phyloP scores from a whole-genome alignment of 106 monocot species.

The Ottelia alismoides region DNA sequence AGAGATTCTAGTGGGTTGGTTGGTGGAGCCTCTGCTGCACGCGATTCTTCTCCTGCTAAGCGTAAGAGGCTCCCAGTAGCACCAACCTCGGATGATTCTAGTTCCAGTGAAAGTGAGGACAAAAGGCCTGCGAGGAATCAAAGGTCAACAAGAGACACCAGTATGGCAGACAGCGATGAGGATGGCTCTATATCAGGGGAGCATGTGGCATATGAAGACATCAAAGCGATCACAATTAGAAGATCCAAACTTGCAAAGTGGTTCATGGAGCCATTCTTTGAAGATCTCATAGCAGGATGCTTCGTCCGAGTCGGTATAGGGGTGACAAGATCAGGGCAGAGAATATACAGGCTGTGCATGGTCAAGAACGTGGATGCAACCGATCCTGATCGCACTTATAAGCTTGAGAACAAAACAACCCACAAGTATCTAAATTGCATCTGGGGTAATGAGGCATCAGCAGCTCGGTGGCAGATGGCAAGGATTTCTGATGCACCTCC shows the following conservation, averaged over 20 bases:
- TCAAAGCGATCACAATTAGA: conserved; percentile 64
- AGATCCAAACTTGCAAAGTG: conserved; percentile 82
- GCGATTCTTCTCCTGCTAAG: conserved; percentile 35
- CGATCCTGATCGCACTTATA: conserved; percentile 59
- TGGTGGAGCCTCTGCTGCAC: not conserved
- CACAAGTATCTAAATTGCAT: conserved; percentile 68
- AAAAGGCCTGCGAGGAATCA: conserved; percentile 2
- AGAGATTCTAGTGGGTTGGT: conserved; percentile 17
- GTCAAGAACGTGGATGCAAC: conserved; percentile 74
- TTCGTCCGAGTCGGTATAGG: conserved; percentile 82
- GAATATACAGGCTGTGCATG: conserved; percentile 55
- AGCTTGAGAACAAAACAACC: conserved; percentile 56
- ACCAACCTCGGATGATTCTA: conserved; percentile 31
- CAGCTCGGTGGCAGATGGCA: conserved; percentile 87
- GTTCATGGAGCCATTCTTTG: conserved; percentile 94
- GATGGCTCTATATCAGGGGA: conserved; percentile 41
- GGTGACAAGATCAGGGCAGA: conserved; percentile 36
- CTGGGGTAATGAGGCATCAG: conserved; percentile 55
- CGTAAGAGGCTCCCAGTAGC: conserved; percentile 15
- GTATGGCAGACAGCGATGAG: conserved; percentile 41
- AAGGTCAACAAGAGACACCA: conserved; percentile 9
- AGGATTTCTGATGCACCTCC: conserved; percentile 70
- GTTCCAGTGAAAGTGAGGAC: conserved; percentile 39
- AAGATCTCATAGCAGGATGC: conserved; percentile 69
- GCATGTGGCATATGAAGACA: conserved; percentile 55